These are phyloP conservation scores for Xylariaceae sp. DNA, from an alignment of 2,329 filamentous ascomycete species.

Conservation along the genomic window DNA sequence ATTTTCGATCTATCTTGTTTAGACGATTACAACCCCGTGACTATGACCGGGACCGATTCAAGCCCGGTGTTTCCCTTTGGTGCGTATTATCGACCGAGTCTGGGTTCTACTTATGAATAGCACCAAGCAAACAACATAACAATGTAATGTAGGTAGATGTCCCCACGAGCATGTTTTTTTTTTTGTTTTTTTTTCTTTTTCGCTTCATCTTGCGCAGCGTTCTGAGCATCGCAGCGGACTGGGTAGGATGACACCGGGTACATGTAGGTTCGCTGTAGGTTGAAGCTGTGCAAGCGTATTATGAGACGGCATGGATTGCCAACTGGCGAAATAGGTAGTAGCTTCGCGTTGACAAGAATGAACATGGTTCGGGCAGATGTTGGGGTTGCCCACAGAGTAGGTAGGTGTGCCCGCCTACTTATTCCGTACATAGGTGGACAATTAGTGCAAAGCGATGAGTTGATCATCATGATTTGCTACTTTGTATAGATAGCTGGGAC, in stretches of 20 bases:
- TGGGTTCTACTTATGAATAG: not conserved
- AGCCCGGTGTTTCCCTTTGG: not conserved
- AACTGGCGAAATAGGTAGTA: too few relatives aligned
- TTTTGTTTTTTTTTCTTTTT: not conserved
- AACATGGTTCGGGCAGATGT: not conserved
- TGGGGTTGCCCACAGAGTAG: not conserved
- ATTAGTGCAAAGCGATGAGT: conserved; percentile 1
- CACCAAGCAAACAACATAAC: not conserved
- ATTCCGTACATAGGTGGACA: not conserved
- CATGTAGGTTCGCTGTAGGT: too few relatives aligned
- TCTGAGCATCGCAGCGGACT: not conserved
- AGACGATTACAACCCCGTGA: conserved; percentile 4
- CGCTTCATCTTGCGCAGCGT: not conserved
- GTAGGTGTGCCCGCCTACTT: too few relatives aligned
- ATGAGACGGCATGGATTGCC: too few relatives aligned
- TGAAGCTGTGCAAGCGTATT: too few relatives aligned
- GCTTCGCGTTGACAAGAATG: not conserved
- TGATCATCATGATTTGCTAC: not conserved
- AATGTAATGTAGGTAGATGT: too few relatives aligned
- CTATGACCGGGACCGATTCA: conserved; percentile 2
- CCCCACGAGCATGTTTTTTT: not conserved
- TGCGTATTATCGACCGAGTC: not conserved
- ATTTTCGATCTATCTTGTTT: conserved; percentile 9
- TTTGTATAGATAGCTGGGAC: not conserved
- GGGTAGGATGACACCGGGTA: not conserved